Base-by-base conservation (phyloP, 169 alveolate species). In the Eimeria nieschulzi region DNA sequence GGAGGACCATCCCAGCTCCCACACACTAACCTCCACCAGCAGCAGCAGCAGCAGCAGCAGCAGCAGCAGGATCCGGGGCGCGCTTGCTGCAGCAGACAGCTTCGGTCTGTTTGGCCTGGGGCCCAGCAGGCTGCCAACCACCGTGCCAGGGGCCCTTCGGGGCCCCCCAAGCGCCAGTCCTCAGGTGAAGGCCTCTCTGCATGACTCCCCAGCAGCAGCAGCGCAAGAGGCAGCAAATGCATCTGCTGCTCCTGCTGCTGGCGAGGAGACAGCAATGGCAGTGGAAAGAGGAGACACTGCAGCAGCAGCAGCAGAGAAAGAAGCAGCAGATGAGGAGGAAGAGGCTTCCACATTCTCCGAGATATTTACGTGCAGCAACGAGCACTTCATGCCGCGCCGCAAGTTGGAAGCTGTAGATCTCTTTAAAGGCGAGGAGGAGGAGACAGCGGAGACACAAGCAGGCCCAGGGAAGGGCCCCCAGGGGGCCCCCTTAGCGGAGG, bases 401-500 rank as follows among this genome's bases (percentile, higher is more conserved):
- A 66, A 66, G 26, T 10, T 66, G 21, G 76, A 12, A 0, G 46
- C 76, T 21, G 76, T 66, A 12, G 76, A 66, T 26, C 75, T 87
- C 21, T 66, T 83, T 10, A 80, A 17, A 5, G 91, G 15, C 7
- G 82, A 66, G 33, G 79, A 63, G 6, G 80, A 39, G 39, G 88
- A 56, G 21, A 25, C 63, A 3, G 80, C 26, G 3, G 61, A 46
- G 76, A 9, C 64, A 26, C 83, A 68, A 70, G 70, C 7, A 68
- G 5, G 51, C 51, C 46, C 17, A 12, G 53, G 23, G 15, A 17
- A 9, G 70, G 68, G 15, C 53, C n/a, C 70, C 86, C 51, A 26
- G 76, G 76, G 76, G 46, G 46, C 76, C 76, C 21, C 23, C 21
- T n/a, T 66, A 26, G 51, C 39, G 9, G 88, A 59, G 26, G 56